These are phyloP conservation scores for Pseudogymnoascus sp. DNA, from an alignment of 2,329 filamentous ascomycete genomes.

Conservation along the genomic window DNA sequence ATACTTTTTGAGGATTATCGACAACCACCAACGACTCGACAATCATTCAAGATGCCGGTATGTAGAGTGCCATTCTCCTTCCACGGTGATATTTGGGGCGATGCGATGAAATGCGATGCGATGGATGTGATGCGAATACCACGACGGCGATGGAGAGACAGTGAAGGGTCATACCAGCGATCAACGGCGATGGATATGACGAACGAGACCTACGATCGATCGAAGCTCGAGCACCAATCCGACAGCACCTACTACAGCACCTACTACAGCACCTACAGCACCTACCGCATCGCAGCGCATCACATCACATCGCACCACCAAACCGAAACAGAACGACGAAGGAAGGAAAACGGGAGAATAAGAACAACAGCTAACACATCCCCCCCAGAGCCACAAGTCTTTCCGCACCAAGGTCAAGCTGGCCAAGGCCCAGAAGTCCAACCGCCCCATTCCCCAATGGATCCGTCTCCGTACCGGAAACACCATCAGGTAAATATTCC, in stretches of 20 bases:
- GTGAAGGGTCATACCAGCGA: neutral
- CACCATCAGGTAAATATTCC: constrained; percentile 77
- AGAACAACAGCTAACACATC: constrained; percentile 11
- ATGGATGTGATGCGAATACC: neutral
- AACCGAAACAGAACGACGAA: neutral
- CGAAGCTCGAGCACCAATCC: neutral
- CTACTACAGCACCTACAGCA: neutral
- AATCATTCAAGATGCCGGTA: constrained; percentile 48
- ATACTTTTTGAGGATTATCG: neutral
- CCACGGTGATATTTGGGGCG: too few species aligned
- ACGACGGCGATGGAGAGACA: neutral
- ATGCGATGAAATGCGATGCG: neutral
- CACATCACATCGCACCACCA: neutral
- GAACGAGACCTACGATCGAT: neutral
- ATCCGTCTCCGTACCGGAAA: constrained; percentile 97
- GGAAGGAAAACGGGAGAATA: constrained; percentile 10
- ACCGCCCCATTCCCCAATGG: constrained; percentile 99
- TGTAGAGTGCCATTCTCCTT: constrained; percentile 22
- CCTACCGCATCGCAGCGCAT: neutral
- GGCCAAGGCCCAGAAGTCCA: constrained; percentile 99
- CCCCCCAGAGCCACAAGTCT: constrained; percentile 87
- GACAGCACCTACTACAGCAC: neutral
- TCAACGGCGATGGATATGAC: neutral
- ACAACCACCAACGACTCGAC: constrained; percentile 16
- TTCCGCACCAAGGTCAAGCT: constrained; percentile 99